These are phyloP conservation scores for Dissoconium aciculare DNA, from an alignment of 2,329 filamentous ascomycete genomes.

Conservation along the genomic window DNA sequence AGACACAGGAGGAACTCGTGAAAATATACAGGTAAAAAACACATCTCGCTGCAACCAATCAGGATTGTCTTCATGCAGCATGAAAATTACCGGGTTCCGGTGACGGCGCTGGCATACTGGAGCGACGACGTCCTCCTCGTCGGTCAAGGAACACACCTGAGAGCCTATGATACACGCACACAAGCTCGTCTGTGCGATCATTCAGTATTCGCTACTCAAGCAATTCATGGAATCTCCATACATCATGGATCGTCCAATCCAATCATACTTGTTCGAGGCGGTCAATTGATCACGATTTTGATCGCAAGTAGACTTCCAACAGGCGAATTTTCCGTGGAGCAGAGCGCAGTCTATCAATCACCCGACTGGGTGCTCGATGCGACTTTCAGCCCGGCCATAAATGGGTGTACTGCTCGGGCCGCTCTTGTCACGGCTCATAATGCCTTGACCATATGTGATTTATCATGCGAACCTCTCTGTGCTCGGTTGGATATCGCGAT, in stretches of 20 bases:
- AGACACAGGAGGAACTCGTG: no score
- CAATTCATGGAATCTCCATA: constrained; percentile 57
- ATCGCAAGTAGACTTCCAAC: background rate
- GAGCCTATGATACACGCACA: constrained; percentile 23
- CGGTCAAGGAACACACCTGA: constrained; percentile 31
- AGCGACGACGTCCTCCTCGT: constrained; percentile 25
- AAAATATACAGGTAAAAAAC: no score
- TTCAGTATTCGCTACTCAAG: constrained; percentile 49
- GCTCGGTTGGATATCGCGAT: constrained; percentile 23
- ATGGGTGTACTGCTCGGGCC: constrained; percentile 26
- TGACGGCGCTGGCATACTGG: constrained; percentile 31
- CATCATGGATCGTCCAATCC: constrained; percentile 15
- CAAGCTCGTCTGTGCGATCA: constrained; percentile 21
- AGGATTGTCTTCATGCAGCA: constrained; percentile 17
- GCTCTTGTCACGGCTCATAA: constrained; percentile 78
- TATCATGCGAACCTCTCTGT: background rate
- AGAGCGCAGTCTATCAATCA: constrained; percentile 34
- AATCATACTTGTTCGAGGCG: constrained; percentile 54
- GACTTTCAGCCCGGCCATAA: no score
- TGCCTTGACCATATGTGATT: constrained; percentile 40
- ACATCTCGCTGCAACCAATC: no score
- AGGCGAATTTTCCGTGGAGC: constrained; percentile 13
- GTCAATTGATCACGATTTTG: constrained; percentile 18
- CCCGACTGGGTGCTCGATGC: constrained; percentile 69
- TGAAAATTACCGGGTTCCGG: constrained; percentile 25